phyloP scores from a whole-genome alignment of 306 rosid species.

The Acacia melanoxylon region DNA sequence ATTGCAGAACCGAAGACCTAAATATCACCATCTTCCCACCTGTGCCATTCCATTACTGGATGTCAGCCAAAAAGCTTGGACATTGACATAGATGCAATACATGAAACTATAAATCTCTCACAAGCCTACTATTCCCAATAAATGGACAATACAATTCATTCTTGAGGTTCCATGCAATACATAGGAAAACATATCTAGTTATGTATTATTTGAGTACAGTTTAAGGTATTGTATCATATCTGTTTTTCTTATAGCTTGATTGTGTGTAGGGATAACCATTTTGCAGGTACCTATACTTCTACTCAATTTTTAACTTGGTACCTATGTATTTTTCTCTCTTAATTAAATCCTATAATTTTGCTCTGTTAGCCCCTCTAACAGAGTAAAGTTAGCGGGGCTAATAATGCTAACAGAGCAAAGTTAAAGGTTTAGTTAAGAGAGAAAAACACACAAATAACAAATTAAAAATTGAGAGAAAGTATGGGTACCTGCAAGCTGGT shows the following conservation, averaged over 20 bases:
- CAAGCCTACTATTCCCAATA: neutral
- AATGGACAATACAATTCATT: neutral
- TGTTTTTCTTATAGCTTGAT: neutral
- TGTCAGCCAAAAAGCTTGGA: neutral
- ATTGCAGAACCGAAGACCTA: slow-evolving; percentile 54
- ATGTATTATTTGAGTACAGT: no score
- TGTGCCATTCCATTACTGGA: slow-evolving; percentile 35
- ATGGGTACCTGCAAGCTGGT: no score
- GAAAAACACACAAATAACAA: no score
- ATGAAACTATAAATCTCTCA: neutral
- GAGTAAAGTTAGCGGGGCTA: no score
- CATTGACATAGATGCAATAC: neutral
- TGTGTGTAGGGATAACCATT: neutral
- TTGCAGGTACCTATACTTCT: no score
- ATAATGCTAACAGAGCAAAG: no score
- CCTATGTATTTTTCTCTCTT: no score
- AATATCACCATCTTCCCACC: slow-evolving; percentile 91
- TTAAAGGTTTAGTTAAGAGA: no score
- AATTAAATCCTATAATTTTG: no score
- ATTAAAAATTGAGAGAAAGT: no score
- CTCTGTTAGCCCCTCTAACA: no score
- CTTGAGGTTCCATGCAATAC: neutral
- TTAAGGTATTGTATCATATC: neutral
- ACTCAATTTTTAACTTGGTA: no score
- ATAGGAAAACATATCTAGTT: neutral